Conservation (phyloP, 352 stramenopile species). For the Phytophthora idaei region DNA sequence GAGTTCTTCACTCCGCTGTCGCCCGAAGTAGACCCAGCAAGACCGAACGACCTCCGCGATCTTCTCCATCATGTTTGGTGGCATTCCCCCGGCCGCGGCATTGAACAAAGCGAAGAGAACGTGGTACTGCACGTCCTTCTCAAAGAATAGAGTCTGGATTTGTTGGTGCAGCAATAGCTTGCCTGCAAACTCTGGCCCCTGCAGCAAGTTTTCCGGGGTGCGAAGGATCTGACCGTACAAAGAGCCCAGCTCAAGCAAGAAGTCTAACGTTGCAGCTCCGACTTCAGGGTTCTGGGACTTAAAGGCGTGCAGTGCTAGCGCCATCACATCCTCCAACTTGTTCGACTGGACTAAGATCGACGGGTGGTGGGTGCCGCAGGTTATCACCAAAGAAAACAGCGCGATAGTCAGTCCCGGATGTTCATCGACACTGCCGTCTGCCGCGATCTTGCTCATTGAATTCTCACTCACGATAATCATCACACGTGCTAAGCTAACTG, state of each 20-base stretch:
- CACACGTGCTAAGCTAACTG: constrained; percentile 66
- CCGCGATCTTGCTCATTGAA: constrained; percentile 61
- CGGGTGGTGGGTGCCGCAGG: constrained; percentile 57
- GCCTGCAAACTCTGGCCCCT: constrained; percentile 51
- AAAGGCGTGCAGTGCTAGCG: constrained; percentile 63
- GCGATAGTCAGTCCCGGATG: constrained; percentile 52
- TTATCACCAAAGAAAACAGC: constrained; percentile 66
- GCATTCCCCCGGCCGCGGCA: constrained; percentile 60
- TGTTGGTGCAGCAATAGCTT: constrained; percentile 66
- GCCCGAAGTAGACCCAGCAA: constrained; percentile 76
- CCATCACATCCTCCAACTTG: constrained; percentile 65
- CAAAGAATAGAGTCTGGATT: constrained; percentile 79
- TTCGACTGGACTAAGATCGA: constrained; percentile 73
- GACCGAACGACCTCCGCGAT: constrained; percentile 76
- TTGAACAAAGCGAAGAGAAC: constrained; percentile 73
- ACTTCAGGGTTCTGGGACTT: constrained; percentile 75
- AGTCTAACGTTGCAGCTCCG: constrained; percentile 55
- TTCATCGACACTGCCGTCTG: constrained; percentile 55
- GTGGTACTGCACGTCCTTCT: constrained; percentile 80
- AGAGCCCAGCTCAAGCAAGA: constrained; percentile 67
- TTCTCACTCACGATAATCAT: constrained; percentile 64
- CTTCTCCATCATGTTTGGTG: constrained; percentile 64
- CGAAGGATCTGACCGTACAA: constrained; percentile 78
- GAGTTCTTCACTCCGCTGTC: constrained; percentile 65
- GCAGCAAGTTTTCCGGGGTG: constrained; percentile 54